Percentiles rank a stretch among this genome's conserved stretches.
Evolutionary conservation across 2,329 filamentous ascomycete genomes (phyloP).

Genomic region (Alternaria novae-zelandiae): DNA sequence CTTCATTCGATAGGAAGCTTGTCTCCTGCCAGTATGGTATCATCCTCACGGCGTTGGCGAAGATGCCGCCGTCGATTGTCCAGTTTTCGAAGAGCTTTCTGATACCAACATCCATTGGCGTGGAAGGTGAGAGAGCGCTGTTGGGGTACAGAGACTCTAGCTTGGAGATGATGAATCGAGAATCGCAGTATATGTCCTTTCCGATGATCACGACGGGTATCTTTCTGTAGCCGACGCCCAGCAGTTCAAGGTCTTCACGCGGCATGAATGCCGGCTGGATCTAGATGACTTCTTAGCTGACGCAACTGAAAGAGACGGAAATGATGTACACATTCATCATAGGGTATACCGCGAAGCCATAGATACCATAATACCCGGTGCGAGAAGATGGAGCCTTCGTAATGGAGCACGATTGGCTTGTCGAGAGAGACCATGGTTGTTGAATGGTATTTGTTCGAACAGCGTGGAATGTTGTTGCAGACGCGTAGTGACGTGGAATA

Average conservation of each 20-base stretch:
- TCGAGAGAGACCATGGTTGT: slow-evolving; percentile 32
- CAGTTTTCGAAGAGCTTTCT: slow-evolving; percentile 64
- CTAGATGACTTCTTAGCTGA: slow-evolving; percentile 46
- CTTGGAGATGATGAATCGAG: slow-evolving; percentile 39
- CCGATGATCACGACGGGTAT: slow-evolving; percentile 42
- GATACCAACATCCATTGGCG: slow-evolving; percentile 52
- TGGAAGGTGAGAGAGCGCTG: slow-evolving; percentile 18
- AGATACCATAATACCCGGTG: slow-evolving; percentile 71
- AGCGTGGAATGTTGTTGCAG: background rate
- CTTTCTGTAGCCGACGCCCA: slow-evolving; percentile 49
- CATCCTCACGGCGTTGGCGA: slow-evolving; percentile 59
- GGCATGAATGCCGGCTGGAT: slow-evolving; percentile 59
- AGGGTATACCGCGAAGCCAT: slow-evolving; percentile 68
- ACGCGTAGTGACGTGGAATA: background rate
- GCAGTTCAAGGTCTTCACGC: slow-evolving; percentile 33
- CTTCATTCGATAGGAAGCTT: slow-evolving; percentile 61
- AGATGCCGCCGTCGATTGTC: slow-evolving; percentile 64
- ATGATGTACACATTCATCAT: slow-evolving; percentile 68
- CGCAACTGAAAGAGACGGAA: background rate
- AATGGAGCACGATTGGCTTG: slow-evolving; percentile 70
- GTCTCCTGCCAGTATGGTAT: slow-evolving; percentile 64
- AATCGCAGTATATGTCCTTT: slow-evolving; percentile 43
- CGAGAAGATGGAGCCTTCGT: slow-evolving; percentile 69
- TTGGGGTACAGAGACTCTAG: slow-evolving; percentile 32
- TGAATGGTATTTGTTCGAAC: background rate